phyloP scores from a whole-genome alignment of 2,329 filamentous ascomycete genomes.

The Fonsecaea nubica region DNA sequence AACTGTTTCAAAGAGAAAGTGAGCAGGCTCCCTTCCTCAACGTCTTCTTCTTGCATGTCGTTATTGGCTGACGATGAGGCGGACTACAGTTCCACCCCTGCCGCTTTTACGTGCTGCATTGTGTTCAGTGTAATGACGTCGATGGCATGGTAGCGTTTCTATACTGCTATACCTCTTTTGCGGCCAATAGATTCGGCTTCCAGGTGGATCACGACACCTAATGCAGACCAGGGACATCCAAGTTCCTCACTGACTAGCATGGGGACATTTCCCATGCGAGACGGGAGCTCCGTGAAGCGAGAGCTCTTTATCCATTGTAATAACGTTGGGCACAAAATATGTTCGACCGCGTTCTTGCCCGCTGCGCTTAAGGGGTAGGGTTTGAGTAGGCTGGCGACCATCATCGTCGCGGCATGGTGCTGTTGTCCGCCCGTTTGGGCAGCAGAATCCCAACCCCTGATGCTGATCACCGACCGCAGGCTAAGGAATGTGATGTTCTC shows the following conservation, averaged over 20 bases:
- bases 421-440: slow-evolving; percentile 20
- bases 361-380: slow-evolving; percentile 20
- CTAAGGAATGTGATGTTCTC: slow-evolving; percentile 13
- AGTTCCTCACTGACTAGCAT: background rate
- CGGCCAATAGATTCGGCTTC: background rate
- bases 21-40: background rate
- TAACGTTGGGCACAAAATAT: background rate
- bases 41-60: background rate
- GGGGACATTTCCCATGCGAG: background rate
- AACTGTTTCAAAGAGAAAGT: background rate
- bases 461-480: slow-evolving; percentile 18
- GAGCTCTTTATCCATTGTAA: background rate
- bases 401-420: slow-evolving; percentile 22
- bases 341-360: slow-evolving; percentile 3
- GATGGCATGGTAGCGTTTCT: background rate
- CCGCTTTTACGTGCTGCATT: slow-evolving; percentile 1
- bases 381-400: slow-evolving; percentile 14
- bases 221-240: background rate
- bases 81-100: background rate
- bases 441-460: slow-evolving; percentile 14
- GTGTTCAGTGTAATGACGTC: background rate
- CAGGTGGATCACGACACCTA: background rate
- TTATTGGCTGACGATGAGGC: slow-evolving; percentile 1
- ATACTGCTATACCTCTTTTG: background rate
- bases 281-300: background rate